A percentile compares a stretch with the other conserved stretches of the same genome.
These are phyloP conservation scores for Aureobasidium uvarum DNA, from an alignment of 2,329 filamentous ascomycete species.

Conservation along the genomic window DNA sequence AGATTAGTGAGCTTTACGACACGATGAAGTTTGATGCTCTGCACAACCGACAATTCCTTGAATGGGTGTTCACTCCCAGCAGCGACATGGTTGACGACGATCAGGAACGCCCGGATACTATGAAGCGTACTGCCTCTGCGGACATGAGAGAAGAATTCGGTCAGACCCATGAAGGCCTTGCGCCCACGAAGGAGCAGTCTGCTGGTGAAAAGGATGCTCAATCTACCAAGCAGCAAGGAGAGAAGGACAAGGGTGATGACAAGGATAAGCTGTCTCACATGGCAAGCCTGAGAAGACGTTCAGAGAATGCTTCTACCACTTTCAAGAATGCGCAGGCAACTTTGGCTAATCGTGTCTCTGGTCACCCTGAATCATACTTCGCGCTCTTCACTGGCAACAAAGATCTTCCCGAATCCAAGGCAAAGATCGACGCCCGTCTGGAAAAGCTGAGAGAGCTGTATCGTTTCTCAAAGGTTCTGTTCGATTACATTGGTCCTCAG, in stretches of 20 bases:
- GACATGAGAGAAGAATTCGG: slow-evolving; percentile 36
- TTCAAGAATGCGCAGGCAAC: slow-evolving; percentile 28
- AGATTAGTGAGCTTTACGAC: slow-evolving; percentile 97
- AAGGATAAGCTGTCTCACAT: slow-evolving; percentile 36
- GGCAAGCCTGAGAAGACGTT: slow-evolving; percentile 55
- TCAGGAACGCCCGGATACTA: slow-evolving; percentile 29
- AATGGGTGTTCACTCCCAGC: slow-evolving; percentile 94
- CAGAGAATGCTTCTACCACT: slow-evolving; percentile 42
- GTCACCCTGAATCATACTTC: slow-evolving; percentile 68
- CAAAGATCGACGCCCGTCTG: slow-evolving; percentile 79
- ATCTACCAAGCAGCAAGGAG: slow-evolving; percentile 4
- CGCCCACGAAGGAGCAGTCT: slow-evolving; percentile 29
- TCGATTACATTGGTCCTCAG: slow-evolving; percentile 97
- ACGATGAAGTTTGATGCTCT: slow-evolving; percentile 99
- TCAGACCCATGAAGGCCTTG: slow-evolving; percentile 35
- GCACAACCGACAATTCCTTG: slow-evolving; percentile 92
- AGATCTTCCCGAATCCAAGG: slow-evolving; percentile 53
- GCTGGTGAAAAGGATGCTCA: slow-evolving; percentile 28
- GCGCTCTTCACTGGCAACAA: slow-evolving; percentile 72
- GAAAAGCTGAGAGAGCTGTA: slow-evolving; percentile 91
- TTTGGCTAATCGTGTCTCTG: slow-evolving; percentile 26
- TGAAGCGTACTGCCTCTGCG: slow-evolving; percentile 38
- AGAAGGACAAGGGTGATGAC: slow-evolving; percentile 21
- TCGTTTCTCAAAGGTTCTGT: slow-evolving; percentile 87
- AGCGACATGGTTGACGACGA: slow-evolving; percentile 70